Base-by-base conservation (phyloP, 1,284 basidiomycete species). In the Naganishia liquefaciens region DNA sequence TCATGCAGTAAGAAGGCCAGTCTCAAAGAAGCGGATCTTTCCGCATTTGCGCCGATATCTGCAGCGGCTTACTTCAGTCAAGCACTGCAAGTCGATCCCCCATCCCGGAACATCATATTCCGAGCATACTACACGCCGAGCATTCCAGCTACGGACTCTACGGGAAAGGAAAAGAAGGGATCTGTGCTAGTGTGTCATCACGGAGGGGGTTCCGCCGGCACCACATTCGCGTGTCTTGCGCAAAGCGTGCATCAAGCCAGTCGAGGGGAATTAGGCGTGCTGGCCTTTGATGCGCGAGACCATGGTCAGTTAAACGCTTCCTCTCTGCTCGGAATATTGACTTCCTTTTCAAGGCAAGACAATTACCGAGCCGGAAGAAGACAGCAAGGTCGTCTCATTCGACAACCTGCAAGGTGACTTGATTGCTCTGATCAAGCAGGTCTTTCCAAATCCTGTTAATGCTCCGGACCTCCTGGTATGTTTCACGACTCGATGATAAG, bases 181-280 rank as follows among this genome's bases (percentile, higher is more conserved):
- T 86, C 87, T 0, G 85, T 95, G 2, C 85, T 98, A 73, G 83
- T 98, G 2, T 91, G 91, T 76, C 93, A 97, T 73, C 95, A 99
- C 72, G 95, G 96, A 0, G 95, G 91, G 0, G 95, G 96, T 2
- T 92, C 91, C 73, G 88, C 88, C 0, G 94, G 86, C 0, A 82
- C 97, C 67, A 91, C 87, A 68, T 99, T 93, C 76, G 94, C 96
- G 0, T 87, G 87, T 70, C 83, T 94, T 60, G 92, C 94, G 11
- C 88, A 87, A 74, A 87, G 91, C 75, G 81, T 98, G 2, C 79
- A 77, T 13, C 82, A 81, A 47, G 70, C 82, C 74, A 86, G 85
- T 30, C 80, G 81, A 9, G 89, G 89, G 6, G 88, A 91, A 72
- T 86, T 89, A 53, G 95, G 96, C 0, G 84, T 98, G 15, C 72